A percentile compares a stretch with the other conserved stretches of the same genome.
Evolutionary conservation across 2,329 filamentous ascomycete genomes (phyloP).

Genomic region (Pseudonectria buxi): DNA sequence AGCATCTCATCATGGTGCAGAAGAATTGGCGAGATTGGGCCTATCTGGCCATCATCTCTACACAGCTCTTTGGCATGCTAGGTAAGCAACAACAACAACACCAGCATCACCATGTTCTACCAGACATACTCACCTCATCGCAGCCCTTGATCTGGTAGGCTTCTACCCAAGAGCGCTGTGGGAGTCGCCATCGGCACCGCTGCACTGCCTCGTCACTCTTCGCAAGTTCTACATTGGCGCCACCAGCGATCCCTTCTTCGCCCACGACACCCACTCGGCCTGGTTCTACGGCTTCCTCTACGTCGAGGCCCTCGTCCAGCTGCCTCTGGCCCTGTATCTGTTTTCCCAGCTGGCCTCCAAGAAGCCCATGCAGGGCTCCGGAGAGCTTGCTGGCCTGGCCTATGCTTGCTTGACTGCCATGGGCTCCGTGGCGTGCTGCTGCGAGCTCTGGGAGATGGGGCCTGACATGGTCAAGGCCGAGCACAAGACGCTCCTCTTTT

Average conservation of each 20-base stretch:
- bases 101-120: neutral
- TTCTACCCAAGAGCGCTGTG: constrained; percentile 45
- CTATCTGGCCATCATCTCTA: constrained; percentile 28
- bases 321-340: constrained; percentile 45
- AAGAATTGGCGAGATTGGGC: constrained; percentile 27
- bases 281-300: constrained; percentile 48
- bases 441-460: constrained; percentile 45
- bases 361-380: constrained; percentile 29
- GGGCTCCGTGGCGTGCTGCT: constrained; percentile 45
- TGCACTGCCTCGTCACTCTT: constrained; percentile 41
- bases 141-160: constrained; percentile 48
- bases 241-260: constrained; percentile 49
- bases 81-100: constrained; percentile 12
- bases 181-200: constrained; percentile 32
- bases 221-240: constrained; percentile 40
- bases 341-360: constrained; percentile 31
- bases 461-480: constrained; percentile 34
- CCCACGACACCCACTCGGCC: constrained; percentile 29
- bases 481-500: constrained; percentile 40
- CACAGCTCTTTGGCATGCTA: constrained; percentile 32
- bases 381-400: constrained; percentile 45
- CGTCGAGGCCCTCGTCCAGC: constrained; percentile 43
- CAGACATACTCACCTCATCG: constrained; percentile 4
- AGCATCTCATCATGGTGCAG: constrained; percentile 13
- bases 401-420: constrained; percentile 47